phyloP scores from a whole-genome alignment of 345 rosid genomes.

The Rhodamnia rubescens region DNA sequence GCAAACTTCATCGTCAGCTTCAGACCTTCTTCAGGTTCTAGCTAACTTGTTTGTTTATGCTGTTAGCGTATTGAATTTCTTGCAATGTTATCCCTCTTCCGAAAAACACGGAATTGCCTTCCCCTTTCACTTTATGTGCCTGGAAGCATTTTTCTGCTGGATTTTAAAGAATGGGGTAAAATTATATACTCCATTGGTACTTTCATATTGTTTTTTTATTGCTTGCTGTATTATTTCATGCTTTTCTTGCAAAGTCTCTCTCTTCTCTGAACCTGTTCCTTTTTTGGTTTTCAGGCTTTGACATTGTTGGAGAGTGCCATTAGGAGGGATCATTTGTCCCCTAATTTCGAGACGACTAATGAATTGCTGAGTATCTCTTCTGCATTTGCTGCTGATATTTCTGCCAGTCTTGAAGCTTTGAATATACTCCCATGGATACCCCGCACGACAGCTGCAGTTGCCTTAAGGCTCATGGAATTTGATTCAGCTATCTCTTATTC shows the following conservation, averaged over 20 bases:
- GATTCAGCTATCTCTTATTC: constrained; percentile 47
- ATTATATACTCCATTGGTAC: neutral
- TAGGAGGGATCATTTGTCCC: constrained; percentile 49
- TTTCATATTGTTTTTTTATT: neutral
- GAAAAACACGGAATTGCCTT: neutral
- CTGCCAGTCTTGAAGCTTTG: constrained; percentile 10
- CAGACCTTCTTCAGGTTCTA: constrained; percentile 53
- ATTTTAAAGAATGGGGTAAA: neutral
- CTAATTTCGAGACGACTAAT: constrained; percentile 53
- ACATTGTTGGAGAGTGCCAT: constrained; percentile 48
- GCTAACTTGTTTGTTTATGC: neutral
- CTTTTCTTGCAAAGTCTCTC: neutral
- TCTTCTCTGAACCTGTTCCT: neutral
- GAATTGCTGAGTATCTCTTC: constrained; percentile 36
- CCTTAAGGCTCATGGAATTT: constrained; percentile 55
- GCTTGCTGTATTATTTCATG: neutral
- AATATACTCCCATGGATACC: constrained; percentile 73
- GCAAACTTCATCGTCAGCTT: constrained; percentile 43
- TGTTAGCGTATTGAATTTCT: neutral
- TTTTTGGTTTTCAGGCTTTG: constrained; percentile 30
- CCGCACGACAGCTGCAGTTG: constrained; percentile 59
- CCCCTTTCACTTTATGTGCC: neutral
- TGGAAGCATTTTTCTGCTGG: neutral
- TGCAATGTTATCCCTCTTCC: neutral
- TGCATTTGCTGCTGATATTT: constrained; percentile 5